A percentile compares a stretch with the other conserved stretches of the same genome.
These are phyloP conservation scores for Kwoniella sp. DNA, from an alignment of 768 basidiomycete species.

Conservation along the genomic window DNA sequence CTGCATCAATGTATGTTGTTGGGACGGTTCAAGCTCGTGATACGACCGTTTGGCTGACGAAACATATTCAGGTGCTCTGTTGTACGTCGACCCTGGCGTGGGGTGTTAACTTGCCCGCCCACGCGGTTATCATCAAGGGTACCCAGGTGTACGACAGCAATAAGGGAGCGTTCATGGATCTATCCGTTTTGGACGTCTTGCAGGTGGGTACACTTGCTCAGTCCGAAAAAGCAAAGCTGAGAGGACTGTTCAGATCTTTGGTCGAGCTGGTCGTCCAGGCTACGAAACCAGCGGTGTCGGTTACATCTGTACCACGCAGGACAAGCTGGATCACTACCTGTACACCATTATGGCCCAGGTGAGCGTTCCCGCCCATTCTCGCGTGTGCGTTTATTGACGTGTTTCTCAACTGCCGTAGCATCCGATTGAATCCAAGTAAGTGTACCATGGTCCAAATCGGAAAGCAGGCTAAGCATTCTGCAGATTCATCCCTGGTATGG, in stretches of 20 bases:
- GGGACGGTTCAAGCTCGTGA: neutral
- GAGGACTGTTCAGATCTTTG: conserved; percentile 66
- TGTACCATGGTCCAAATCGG: conserved; percentile 1
- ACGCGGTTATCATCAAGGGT: conserved; percentile 96
- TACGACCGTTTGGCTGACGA: neutral
- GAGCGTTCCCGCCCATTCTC: conserved; percentile 25
- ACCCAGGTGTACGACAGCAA: conserved; percentile 92
- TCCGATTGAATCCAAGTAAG: conserved; percentile 92
- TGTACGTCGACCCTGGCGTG: conserved; percentile 98
- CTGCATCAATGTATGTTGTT: conserved; percentile 70
- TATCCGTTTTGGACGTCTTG: conserved; percentile 89
- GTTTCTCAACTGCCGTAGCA: conserved; percentile 55
- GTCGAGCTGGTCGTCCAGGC: conserved; percentile 72
- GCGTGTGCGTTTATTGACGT: neutral
- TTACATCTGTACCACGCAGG: conserved; percentile 90
- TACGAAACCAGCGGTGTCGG: conserved; percentile 85
- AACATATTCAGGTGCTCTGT: conserved; percentile 69
- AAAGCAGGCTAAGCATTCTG: neutral
- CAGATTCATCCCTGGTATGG: conserved; percentile 74
- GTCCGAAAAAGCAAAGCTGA: neutral
- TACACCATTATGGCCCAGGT: conserved; percentile 83
- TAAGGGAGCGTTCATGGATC: conserved; percentile 82
- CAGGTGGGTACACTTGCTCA: conserved; percentile 49
- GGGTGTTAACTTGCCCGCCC: conserved; percentile 98
- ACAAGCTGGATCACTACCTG: conserved; percentile 86